phyloP scores from a whole-genome alignment of 176 grass and related monocot species.

The Alloteropsis semialata region DNA sequence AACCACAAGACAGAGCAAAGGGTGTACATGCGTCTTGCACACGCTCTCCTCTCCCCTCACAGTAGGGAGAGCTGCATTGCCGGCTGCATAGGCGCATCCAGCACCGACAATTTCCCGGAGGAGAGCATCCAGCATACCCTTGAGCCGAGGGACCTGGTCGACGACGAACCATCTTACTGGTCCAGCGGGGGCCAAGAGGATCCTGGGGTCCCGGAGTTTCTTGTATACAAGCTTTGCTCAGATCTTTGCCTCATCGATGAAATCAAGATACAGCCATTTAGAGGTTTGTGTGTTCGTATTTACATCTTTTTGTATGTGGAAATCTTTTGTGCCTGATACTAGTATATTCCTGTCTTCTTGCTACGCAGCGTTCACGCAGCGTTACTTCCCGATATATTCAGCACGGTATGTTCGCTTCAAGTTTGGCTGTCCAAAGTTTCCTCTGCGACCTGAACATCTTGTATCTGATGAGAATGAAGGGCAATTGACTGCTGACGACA shows the following conservation, averaged over 20 bases:
- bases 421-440: neutral
- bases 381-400: neutral
- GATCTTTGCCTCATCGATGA: constrained; percentile 52
- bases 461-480: neutral
- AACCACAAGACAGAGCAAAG: constrained; percentile 28
- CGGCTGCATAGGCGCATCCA: constrained; percentile 56
- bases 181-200: constrained; percentile 49
- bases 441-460: neutral
- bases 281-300: constrained; percentile 9
- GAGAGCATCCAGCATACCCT: constrained; percentile 71
- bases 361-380: neutral
- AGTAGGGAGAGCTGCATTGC: constrained; percentile 22
- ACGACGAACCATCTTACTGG: constrained; percentile 47
- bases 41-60: neutral
- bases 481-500: neutral
- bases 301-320: neutral
- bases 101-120: constrained; percentile 58
- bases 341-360: neutral
- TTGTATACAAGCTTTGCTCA: constrained; percentile 41
- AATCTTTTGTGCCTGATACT: neutral
- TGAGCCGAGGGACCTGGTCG: constrained; percentile 1
- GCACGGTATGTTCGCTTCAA: neutral
- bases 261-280: constrained; percentile 66
- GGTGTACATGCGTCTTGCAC: constrained; percentile 36
- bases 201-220: constrained; percentile 36